Evolutionary conservation across 179 eudicot species (phyloP), one percentile per base, ranked within the genome.

Genomic region (Drosera spatulata): DNA sequence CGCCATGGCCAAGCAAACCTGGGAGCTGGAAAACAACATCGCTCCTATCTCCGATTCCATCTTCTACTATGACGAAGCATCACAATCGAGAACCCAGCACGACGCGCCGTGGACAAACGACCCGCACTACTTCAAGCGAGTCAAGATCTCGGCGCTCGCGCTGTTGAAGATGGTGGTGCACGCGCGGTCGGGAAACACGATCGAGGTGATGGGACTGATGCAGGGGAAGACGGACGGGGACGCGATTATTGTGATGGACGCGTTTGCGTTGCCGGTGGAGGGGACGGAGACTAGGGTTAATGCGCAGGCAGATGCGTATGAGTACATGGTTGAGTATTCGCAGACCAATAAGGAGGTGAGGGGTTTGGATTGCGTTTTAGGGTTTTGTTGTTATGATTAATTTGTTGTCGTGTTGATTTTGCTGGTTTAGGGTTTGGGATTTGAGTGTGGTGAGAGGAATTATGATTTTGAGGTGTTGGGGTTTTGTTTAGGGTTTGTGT

Each of bases 241-340:
- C 8, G 76, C 88, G 2, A 86, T 93, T 42, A 89, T 93, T 61
- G 99, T 93, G 0, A 82, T 93, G 93, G 99, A 93, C 62, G 93
- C 99, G 45, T 93, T 93, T 64, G 99, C 99, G 9, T 75, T 93
- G 53, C 99, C 99, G 2, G 99, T 89, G 56, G 99, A 93, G 55
- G 96, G 99, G 2, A 89, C 99, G 3, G 96, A 93, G 43, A 93
- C 99, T 76, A 79, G 99, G 87, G 99, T 93, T 73, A 93, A 93
- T 74, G 96, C 99, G 2, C 96, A 93, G 77, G 95, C 89, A 48
- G 99, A 93, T 81, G 99, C 99, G 5, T 86, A 93, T 62, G 99
- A 93, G 74, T 93, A 93, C 62, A 93, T 93, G 99, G 96, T 93
- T 60, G 99, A 93, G 33, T 93, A 88, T 63, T 88, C 99, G 7